Evolutionary conservation across 148 eudicot species (phyloP), one percentile per base, ranked within the genome.

Genomic region (Euryodendron excelsum): DNA sequence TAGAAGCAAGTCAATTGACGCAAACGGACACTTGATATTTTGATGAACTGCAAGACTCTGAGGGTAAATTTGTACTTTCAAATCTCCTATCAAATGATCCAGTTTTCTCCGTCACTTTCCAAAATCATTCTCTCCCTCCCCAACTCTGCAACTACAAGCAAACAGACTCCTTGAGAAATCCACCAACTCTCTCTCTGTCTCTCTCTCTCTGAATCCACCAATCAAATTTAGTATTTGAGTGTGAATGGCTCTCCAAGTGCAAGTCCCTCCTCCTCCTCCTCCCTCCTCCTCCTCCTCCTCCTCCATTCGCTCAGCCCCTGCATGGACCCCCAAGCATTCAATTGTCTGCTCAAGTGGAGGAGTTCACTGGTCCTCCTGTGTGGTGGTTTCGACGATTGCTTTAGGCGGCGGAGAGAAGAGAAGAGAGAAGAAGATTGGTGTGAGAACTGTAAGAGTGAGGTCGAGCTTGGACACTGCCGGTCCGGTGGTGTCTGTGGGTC

Each of bases 381-480:
- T 64, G 3, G 56, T 27, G 20, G 41, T 31, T 30, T 68, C 47
- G 28, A 73, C 44, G 66, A 37, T 64, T 41, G 58, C 48, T 14
- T 45, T 65, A 1, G 37, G 70, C 25, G 65, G 15, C 5, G 77
- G 64, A 27, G 70, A 74, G 64, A 78, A 65, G 68, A 10, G 75
- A 65, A n/a, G n/a, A n/a, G n/a, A n/a, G n/a, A 79, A 56, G 82
- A 78, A 69, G 58, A 52, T 55, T 39, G 47, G 64, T 9, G 31
- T 36, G 63, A 75, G 71, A 65, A 45, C 70, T 33, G 27, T 80
- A 47, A 80, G 41, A 68, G 81, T 84, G 37, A 84, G 82, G 31
- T 79, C 86, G 41, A 86, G 84, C 69, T 70, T 90, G 82, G 93
- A 93, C 60, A 85, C 84, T 0, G 86, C 83, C 1, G 90, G 85